phyloP scores from a whole-genome alignment of 352 stramenopile species.

The Elongisporangium undulatum region DNA sequence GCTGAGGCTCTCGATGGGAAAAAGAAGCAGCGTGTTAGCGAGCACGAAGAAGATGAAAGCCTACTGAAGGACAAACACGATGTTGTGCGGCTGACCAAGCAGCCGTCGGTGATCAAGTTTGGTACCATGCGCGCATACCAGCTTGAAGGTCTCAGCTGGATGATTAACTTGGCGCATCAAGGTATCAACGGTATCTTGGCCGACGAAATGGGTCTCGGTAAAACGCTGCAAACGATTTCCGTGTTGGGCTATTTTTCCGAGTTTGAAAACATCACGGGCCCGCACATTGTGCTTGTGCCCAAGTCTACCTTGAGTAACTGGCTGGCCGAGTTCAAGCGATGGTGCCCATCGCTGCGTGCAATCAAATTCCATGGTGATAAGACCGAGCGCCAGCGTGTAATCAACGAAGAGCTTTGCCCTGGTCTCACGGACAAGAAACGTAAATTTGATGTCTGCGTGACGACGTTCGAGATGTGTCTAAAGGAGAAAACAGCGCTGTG shows the following conservation, averaged over 20 bases:
- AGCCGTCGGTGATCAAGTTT: conserved; percentile 91
- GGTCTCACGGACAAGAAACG: conserved; percentile 87
- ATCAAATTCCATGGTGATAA: conserved; percentile 94
- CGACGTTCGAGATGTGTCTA: conserved; percentile 96
- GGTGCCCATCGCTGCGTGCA: conserved; percentile 87
- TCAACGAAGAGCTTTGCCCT: conserved; percentile 88
- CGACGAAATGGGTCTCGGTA: conserved; percentile 98
- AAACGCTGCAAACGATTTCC: conserved; percentile 94
- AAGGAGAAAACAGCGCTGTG: conserved; percentile 87
- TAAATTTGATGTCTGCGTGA: conserved; percentile 96
- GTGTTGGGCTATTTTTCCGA: conserved; percentile 82
- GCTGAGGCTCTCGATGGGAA: conserved; percentile 33
- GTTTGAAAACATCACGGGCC: conserved; percentile 82
- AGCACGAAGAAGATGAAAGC: conserved; percentile 79
- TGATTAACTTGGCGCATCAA: conserved; percentile 98
- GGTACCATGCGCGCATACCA: conserved; percentile 98
- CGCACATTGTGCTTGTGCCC: conserved; percentile 93
- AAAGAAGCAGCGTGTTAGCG: conserved; percentile 87
- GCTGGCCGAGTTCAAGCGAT: conserved; percentile 91
- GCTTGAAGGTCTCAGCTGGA: conserved; percentile 97
- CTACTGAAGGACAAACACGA: conserved; percentile 76
- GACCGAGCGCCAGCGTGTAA: conserved; percentile 78
- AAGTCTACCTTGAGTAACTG: conserved; percentile 94
- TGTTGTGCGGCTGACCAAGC: conserved; percentile 89
- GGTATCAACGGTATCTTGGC: conserved; percentile 98